Conservation (phyloP, 179 eudicot species). For the Spergularia azorica region DNA sequence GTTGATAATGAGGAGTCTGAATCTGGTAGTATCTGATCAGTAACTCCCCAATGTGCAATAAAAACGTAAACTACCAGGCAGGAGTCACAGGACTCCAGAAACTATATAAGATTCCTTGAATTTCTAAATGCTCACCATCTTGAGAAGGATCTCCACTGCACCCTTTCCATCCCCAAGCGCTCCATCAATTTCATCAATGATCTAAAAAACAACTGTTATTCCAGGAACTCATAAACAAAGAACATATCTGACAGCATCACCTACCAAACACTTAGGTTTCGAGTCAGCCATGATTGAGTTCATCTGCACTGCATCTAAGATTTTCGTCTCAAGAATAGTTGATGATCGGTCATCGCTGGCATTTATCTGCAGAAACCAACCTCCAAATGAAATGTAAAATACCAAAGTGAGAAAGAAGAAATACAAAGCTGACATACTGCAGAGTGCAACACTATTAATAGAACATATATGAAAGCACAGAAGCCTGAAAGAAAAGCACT, state of each 20-base stretch:
- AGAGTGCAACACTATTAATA: neutral
- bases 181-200: conserved; percentile 99
- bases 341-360: conserved; percentile 98
- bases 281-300: conserved; percentile 84
- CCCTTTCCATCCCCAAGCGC: conserved; percentile 99
- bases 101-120: no score
- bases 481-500: neutral
- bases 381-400: conserved; percentile 13
- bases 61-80: neutral
- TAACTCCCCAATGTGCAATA: neutral
- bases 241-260: conserved; percentile 30
- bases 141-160: conserved; percentile 85
- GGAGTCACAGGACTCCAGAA: neutral
- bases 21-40: neutral
- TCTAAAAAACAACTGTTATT: conserved; percentile 39
- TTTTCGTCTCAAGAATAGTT: conserved; percentile 71
- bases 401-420: conserved; percentile 9
- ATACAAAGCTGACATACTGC: neutral
- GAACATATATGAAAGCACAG: neutral
- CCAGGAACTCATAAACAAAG: neutral
- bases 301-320: conserved; percentile 96
- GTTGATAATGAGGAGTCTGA: neutral
- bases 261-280: conserved; percentile 95
- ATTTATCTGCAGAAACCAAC: conserved; percentile 63
- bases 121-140: conserved; percentile 55